Conservation (phyloP, 2,329 filamentous ascomycete species). For the Alternaria novae-zelandiae region DNA sequence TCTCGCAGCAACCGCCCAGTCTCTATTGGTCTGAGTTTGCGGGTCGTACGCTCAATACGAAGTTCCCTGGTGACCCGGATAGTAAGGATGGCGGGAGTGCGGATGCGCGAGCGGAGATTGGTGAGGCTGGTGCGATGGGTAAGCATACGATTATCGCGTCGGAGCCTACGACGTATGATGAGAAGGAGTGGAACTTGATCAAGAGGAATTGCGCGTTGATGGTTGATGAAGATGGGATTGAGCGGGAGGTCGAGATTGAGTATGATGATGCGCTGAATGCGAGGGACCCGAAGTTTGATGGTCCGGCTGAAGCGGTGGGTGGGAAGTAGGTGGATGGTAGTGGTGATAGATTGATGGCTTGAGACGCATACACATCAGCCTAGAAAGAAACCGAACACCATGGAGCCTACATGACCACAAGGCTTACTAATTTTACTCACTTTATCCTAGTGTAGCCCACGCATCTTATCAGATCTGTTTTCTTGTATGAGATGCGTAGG, state of each 20-base stretch:
- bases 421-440: not conserved
- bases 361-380: not conserved
- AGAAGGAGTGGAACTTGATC: conserved; percentile 60
- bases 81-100: conserved; percentile 45
- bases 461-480: not conserved
- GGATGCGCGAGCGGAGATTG: conserved; percentile 42
- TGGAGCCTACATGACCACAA: not conserved
- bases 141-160: conserved; percentile 61
- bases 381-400: fast-evolving
- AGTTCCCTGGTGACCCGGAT: conserved; percentile 59
- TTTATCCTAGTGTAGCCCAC: not conserved
- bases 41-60: conserved; percentile 60
- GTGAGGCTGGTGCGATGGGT: conserved; percentile 53
- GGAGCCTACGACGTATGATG: conserved; percentile 62
- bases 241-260: conserved; percentile 44
- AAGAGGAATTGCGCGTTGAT: conserved; percentile 55
- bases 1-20: conserved; percentile 58
- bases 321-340: not conserved
- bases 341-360: not conserved
- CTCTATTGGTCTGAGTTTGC: conserved; percentile 60
- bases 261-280: conserved; percentile 51
- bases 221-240: conserved; percentile 51
- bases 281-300: conserved; percentile 44
- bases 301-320: not conserved
- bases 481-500: not conserved